A percentile compares a stretch with the other conserved stretches of the same genome.
These are phyloP conservation scores for Biscogniauxia sp. DNA, from an alignment of 2,329 filamentous ascomycete genomes.

Conservation along the genomic window DNA sequence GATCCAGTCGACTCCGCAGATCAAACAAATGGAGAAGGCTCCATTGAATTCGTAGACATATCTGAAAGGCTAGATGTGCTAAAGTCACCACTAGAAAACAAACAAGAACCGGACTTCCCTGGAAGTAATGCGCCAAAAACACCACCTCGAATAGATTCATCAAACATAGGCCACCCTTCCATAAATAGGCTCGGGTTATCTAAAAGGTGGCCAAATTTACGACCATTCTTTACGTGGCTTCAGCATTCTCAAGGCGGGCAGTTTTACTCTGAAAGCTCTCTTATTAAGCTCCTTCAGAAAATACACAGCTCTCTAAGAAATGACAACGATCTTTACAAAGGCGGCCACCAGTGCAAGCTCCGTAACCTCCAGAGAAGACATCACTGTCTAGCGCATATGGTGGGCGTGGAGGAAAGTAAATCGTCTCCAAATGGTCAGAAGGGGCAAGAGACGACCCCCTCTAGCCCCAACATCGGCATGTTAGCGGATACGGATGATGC, in stretches of 20 bases:
- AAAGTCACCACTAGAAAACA: not conserved
- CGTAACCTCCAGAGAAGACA: not conserved
- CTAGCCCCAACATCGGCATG: not conserved
- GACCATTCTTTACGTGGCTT: not conserved
- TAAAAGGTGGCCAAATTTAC: not conserved
- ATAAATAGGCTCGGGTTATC: not conserved
- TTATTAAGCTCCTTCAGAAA: not conserved
- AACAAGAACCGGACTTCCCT: not conserved
- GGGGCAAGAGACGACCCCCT: not conserved
- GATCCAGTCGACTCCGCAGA: not conserved
- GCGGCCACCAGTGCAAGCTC: not conserved
- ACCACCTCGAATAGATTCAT: not conserved
- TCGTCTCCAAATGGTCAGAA: not conserved
- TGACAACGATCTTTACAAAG: not conserved
- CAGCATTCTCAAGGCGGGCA: not conserved
- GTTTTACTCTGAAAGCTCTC: not conserved
- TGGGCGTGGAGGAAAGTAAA: not conserved
- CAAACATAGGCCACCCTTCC: not conserved
- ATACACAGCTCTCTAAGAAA: not conserved
- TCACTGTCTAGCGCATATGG: not conserved
- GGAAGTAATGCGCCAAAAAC: not conserved
- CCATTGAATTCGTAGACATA: not conserved
- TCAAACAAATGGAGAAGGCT: not conserved
- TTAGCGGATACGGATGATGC: not conserved
- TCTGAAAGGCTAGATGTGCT: not conserved